A percentile compares a stretch with the other conserved stretches of the same genome.
phyloP scores from a whole-genome alignment of 352 stramenopile genomes.

The Phytophthora pisi region DNA sequence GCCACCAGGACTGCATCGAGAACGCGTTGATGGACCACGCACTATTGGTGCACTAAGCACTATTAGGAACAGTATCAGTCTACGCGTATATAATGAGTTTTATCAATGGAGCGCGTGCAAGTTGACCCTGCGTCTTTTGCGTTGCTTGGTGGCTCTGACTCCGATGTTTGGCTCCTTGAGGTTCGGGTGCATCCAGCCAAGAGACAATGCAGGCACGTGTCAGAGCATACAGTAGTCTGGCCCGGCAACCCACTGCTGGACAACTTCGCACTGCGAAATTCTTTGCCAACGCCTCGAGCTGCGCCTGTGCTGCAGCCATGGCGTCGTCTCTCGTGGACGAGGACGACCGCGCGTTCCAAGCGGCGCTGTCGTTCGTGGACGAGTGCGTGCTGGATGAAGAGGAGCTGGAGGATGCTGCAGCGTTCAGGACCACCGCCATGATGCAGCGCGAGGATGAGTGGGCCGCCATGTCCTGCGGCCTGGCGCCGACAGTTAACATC shows the following conservation, averaged over 20 bases:
- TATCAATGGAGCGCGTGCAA: not conserved
- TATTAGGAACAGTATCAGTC: not conserved
- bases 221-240: slow-evolving; percentile 13
- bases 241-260: not conserved
- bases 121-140: slow-evolving; percentile 3
- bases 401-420: slow-evolving; percentile 26
- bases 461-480: slow-evolving; percentile 11
- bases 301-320: slow-evolving; percentile 9
- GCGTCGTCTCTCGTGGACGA: slow-evolving; percentile 20
- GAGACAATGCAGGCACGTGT: slow-evolving; percentile 19
- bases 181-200: slow-evolving; percentile 4
- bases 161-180: not conserved
- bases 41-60: slow-evolving; percentile 12
- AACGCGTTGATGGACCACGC: slow-evolving; percentile 37
- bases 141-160: not conserved
- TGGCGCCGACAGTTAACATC: slow-evolving; percentile 10
- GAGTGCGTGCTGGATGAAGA: slow-evolving; percentile 31
- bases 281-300: not conserved
- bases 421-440: slow-evolving; percentile 9
- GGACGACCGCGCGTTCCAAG: slow-evolving; percentile 29
- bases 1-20: slow-evolving; percentile 32
- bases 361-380: slow-evolving; percentile 34
- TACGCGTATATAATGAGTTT: too few relatives aligned
- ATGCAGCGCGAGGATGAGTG: slow-evolving; percentile 23
- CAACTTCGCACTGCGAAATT: not conserved